phyloP scores from a whole-genome alignment of 345 rosid species.

The Populus euphratica region DNA sequence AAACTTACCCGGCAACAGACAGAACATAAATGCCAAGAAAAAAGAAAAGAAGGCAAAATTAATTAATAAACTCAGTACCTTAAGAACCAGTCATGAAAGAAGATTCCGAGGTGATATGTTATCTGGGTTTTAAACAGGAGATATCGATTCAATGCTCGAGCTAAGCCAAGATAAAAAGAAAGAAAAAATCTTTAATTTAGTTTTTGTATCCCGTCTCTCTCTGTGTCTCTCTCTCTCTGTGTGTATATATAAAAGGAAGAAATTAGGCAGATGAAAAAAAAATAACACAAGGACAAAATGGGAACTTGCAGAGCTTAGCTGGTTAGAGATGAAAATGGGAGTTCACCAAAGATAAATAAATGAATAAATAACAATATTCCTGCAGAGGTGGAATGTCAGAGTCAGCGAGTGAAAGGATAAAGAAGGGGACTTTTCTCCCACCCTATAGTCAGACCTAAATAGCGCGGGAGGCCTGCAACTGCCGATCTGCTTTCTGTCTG shows the following conservation, averaged over 20 bases:
- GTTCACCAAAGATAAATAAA: background rate
- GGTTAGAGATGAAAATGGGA: background rate
- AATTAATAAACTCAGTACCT: slow-evolving; percentile 21
- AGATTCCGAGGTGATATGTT: slow-evolving; percentile 9
- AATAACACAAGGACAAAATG: background rate
- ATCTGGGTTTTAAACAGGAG: slow-evolving; percentile 15
- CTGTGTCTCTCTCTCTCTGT: background rate
- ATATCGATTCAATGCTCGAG: slow-evolving; percentile 8
- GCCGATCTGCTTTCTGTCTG: slow-evolving; percentile 16
- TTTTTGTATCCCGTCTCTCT: background rate
- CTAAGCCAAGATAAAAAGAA: background rate
- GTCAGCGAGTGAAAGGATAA: background rate
- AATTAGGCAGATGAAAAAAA: background rate
- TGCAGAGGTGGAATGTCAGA: slow-evolving; percentile 17
- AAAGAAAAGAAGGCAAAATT: background rate
- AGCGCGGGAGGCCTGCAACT: slow-evolving; percentile 8
- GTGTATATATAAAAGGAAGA: background rate
- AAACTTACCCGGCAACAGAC: slow-evolving; percentile 2
- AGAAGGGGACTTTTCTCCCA: slow-evolving; percentile 5
- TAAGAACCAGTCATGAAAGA: slow-evolving; percentile 20
- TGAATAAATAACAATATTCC: background rate
- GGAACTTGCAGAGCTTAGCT: background rate
- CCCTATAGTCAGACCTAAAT: background rate
- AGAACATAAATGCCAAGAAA: background rate
- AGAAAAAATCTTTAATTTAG: background rate